Evolutionary conservation across 257 asterid genomes (phyloP).

Genomic region (Lycium barbarum): DNA sequence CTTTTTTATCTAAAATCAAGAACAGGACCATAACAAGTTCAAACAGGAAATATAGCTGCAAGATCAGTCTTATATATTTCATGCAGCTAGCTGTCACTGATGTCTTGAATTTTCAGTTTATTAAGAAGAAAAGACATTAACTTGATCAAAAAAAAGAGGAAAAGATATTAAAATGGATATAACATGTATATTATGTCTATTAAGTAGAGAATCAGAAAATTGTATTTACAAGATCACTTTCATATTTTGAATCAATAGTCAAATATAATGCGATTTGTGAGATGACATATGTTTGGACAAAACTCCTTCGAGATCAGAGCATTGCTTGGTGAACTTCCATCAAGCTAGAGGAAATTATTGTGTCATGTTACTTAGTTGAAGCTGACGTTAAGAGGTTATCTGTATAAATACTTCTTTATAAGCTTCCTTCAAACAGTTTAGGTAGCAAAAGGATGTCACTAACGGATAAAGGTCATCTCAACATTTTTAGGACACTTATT

Average conservation of each 20-base stretch:
- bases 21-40: not conserved
- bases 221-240: conserved; percentile 17
- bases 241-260: not conserved
- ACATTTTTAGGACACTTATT: conserved; percentile 7
- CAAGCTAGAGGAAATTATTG: not conserved
- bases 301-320: conserved; percentile 23
- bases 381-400: not conserved
- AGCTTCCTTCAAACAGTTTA: not conserved
- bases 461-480: not conserved
- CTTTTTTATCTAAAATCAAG: not conserved
- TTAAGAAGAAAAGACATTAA: not conserved
- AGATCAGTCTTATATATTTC: not conserved
- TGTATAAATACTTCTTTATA: not conserved
- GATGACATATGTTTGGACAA: not conserved
- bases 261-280: not conserved
- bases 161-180: not conserved
- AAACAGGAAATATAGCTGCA: conserved; percentile 11
- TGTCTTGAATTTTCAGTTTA: not conserved
- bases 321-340: not conserved
- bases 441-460: not conserved
- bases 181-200: not conserved
- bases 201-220: not conserved
- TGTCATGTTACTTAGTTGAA: not conserved
- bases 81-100: not conserved
- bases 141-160: not conserved